Percentiles rank a stretch among this genome's conserved stretches.
Evolutionary conservation across 73 alveolate species (phyloP).

Genomic region (Stentor coeruleus): DNA sequence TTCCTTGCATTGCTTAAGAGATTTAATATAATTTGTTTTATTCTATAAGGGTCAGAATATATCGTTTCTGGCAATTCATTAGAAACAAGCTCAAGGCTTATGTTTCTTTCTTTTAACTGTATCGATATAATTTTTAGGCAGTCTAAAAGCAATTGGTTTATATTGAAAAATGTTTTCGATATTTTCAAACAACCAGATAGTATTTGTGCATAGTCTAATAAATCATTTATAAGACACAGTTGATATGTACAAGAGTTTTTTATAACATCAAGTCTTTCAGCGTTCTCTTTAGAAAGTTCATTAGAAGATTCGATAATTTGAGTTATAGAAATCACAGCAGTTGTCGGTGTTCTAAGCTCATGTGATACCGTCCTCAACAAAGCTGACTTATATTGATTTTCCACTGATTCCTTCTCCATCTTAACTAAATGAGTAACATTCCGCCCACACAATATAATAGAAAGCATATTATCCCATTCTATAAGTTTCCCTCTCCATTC

Average conservation of each 20-base stretch:
- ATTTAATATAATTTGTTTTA: slow-evolving; percentile 36
- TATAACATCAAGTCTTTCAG: slow-evolving; percentile 19
- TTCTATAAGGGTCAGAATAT: slow-evolving; percentile 33
- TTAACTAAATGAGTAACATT: no score
- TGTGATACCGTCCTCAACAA: slow-evolving; percentile 31
- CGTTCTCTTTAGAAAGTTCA: not conserved
- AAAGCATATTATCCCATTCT: no score
- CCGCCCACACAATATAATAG: no score
- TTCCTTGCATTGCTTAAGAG: slow-evolving; percentile 39
- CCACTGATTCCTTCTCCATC: no score
- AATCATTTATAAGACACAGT: slow-evolving; percentile 35
- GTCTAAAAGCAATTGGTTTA: no score
- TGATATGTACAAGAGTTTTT: slow-evolving; percentile 28
- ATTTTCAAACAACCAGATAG: slow-evolving; percentile 30
- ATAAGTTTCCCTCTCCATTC: no score
- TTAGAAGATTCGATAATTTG: not conserved
- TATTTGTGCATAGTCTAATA: slow-evolving; percentile 36
- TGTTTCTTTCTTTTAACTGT: no score
- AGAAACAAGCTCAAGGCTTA: no score
- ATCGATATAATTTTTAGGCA: no score
- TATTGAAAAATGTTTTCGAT: not conserved
- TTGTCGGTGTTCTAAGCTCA: slow-evolving; percentile 29
- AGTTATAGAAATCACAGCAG: slow-evolving; percentile 26
- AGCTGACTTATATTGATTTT: no score
- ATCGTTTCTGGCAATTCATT: slow-evolving; percentile 25